These are phyloP conservation scores for Oryza meridionalis DNA, from an alignment of 176 grass and related monocot genomes.

Conservation along the genomic window DNA sequence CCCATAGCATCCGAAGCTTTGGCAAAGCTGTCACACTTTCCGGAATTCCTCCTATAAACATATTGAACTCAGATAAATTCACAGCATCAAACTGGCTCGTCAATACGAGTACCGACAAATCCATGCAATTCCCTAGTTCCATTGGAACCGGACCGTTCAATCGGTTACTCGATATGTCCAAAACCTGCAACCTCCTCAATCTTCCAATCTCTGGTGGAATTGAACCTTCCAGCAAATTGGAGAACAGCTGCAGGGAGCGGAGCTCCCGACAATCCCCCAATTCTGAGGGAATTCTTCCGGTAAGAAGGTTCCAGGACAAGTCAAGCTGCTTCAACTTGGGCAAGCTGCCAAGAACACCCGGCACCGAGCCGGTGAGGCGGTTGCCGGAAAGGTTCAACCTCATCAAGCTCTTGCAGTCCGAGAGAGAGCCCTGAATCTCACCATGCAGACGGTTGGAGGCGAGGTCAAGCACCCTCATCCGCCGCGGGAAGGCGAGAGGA, in stretches of 20 bases:
- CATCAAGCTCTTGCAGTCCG: slow-evolving; percentile 50
- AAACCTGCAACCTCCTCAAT: slow-evolving; percentile 64
- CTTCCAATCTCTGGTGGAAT: slow-evolving; percentile 71
- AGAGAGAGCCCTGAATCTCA: slow-evolving; percentile 63
- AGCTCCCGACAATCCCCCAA: slow-evolving; percentile 64
- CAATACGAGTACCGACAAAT: slow-evolving; percentile 64
- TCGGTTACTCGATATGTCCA: slow-evolving; percentile 78
- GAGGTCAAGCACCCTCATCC: slow-evolving; percentile 59
- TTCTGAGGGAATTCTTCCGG: slow-evolving; percentile 57
- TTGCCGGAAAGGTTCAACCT: slow-evolving; percentile 80
- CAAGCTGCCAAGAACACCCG: slow-evolving; percentile 44
- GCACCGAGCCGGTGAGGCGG: slow-evolving; percentile 51
- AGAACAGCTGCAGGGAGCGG: slow-evolving; percentile 61
- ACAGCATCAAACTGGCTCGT: slow-evolving; percentile 58
- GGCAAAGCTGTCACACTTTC: slow-evolving; percentile 56
- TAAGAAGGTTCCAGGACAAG: slow-evolving; percentile 61
- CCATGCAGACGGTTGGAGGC: slow-evolving; percentile 67
- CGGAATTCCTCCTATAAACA: slow-evolving; percentile 52
- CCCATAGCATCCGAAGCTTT: slow-evolving; percentile 60
- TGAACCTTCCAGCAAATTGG: slow-evolving; percentile 67
- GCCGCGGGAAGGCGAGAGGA: slow-evolving; percentile 58
- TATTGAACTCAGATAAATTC: slow-evolving; percentile 58
- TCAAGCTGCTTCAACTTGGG: slow-evolving; percentile 49
- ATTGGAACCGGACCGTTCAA: slow-evolving; percentile 60
- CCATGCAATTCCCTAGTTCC: slow-evolving; percentile 70